Evolutionary conservation across 208 protist genomes (phyloP), one percentile per base, ranked within the genome.

Genomic region (Leishmania martiniquensis): DNA sequence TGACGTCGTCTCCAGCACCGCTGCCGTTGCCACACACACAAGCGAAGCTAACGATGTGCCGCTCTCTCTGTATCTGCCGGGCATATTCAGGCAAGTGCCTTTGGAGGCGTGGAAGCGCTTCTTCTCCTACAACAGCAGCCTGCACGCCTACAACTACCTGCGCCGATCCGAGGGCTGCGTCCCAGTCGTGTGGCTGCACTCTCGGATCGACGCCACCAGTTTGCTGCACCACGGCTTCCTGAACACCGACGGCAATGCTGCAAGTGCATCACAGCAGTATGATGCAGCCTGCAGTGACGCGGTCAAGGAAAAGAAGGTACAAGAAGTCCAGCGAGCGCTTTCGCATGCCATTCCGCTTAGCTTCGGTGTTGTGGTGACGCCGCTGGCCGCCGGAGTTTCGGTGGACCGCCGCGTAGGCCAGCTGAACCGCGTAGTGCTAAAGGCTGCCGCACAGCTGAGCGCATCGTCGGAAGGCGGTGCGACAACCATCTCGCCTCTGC

Each of bases 131-230:
- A 94, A 94, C 84, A 88, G 89, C n/a, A 90, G 87, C 13, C 79
- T 93, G 65, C 90, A 94, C 77, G 92, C 84, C 10, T 93, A 91
- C 75, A 92, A 92, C 84, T 91, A 90, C 74, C 87, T 90, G 12
- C 84, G 89, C 59, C 82, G 86, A 44, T 96, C 92, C 9, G 92
- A 96, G 57, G 92, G 86, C 32, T 77, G 75, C 22, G 51, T 77
- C 25, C 62, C 86, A 2, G 87, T 88, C 55, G 77, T 96, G 70
- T 91, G 88, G 86, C 78, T 89, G 59, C 57, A 85, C 76, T 71
- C 84, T 12, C 52, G 76, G 37, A 47, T 95, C 17, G 70, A 83
- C 37, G 32, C 74, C 4, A n/a, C 59, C 2, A 29, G 42, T 6
- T 55, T 90, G 49, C n/a, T 20, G 25, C n/a, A 5, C 9, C 69